Conservation (phyloP, 257 asterid genomes). For the Mentha longifolia region DNA sequence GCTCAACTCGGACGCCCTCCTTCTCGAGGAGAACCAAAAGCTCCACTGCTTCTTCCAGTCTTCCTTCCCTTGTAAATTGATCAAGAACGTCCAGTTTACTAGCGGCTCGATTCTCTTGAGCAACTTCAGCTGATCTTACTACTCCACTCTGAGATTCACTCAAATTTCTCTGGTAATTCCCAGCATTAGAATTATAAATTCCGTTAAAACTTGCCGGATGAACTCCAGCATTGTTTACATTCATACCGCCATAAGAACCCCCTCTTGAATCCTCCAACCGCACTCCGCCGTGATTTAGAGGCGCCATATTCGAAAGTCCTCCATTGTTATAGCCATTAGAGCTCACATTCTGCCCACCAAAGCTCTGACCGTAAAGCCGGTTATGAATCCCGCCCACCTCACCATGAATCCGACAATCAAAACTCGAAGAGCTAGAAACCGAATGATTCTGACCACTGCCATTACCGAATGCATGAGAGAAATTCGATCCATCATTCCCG, state of each 20-base stretch:
- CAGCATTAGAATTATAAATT: slow-evolving; percentile 31
- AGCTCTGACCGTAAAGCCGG: slow-evolving; percentile 25
- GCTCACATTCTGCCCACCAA: slow-evolving; percentile 21
- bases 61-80: slow-evolving; percentile 52
- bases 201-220: slow-evolving; percentile 36
- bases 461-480: background rate
- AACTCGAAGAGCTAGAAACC: slow-evolving; percentile 9
- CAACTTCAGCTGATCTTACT: slow-evolving; percentile 4
- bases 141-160: slow-evolving; percentile 33
- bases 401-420: slow-evolving; percentile 18
- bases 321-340: slow-evolving; percentile 27
- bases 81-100: slow-evolving; percentile 61
- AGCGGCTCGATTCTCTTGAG: slow-evolving; percentile 31
- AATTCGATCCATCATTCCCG: slow-evolving; percentile 18
- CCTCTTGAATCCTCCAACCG: slow-evolving; percentile 35
- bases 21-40: slow-evolving; percentile 52
- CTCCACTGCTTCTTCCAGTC: slow-evolving; percentile 62
- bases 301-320: slow-evolving; percentile 15
- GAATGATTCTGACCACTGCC: slow-evolving; percentile 27
- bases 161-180: slow-evolving; percentile 34
- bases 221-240: slow-evolving; percentile 24
- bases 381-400: slow-evolving; percentile 31
- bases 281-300: slow-evolving; percentile 19
- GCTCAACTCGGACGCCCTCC: slow-evolving; percentile 53
- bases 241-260: slow-evolving; percentile 26